These are phyloP conservation scores for Trapa bicornis DNA, from an alignment of 345 rosid genomes.

Conservation along the genomic window DNA sequence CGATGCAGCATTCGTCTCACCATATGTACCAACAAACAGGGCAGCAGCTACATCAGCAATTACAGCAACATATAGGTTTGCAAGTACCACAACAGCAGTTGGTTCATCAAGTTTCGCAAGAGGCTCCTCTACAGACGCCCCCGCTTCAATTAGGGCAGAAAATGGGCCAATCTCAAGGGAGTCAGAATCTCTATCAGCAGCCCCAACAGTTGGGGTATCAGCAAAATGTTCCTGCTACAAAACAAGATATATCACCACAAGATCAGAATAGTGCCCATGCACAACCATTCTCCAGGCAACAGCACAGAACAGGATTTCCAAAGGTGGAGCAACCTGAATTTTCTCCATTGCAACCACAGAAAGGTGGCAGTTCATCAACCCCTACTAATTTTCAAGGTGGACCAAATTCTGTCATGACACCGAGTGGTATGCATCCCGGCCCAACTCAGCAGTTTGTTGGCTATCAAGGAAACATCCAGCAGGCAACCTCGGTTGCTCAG, in stretches of 20 bases:
- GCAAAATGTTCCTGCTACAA: constrained; percentile 34
- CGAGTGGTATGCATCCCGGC: constrained; percentile 29
- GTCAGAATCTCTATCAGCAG: constrained; percentile 48
- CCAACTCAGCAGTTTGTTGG: constrained; percentile 49
- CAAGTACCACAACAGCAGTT: constrained; percentile 26
- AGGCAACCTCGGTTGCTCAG: constrained; percentile 28
- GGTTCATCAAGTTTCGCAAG: constrained; percentile 38
- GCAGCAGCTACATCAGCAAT: constrained; percentile 45
- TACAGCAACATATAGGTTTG: constrained; percentile 28
- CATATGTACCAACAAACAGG: constrained; percentile 33
- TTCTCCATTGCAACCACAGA: constrained; percentile 56
- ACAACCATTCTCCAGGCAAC: constrained; percentile 40
- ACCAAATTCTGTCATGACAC: constrained; percentile 29
- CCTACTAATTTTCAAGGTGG: constrained; percentile 40
- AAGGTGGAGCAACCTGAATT: constrained; percentile 51
- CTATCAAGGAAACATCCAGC: constrained; percentile 31
- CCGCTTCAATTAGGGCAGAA: constrained; percentile 36
- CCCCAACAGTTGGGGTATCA: constrained; percentile 48
- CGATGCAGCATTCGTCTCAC: constrained; percentile 51
- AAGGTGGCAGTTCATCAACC: constrained; percentile 34
- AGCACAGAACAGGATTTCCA: constrained; percentile 28
- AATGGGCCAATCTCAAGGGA: constrained; percentile 33
- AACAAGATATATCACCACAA: constrained; percentile 35
- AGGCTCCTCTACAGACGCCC: constrained; percentile 25
- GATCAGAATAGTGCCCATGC: constrained; percentile 40